phyloP scores from a whole-genome alignment of 2,329 filamentous ascomycete genomes.

The Botrytis pseudocinerea region DNA sequence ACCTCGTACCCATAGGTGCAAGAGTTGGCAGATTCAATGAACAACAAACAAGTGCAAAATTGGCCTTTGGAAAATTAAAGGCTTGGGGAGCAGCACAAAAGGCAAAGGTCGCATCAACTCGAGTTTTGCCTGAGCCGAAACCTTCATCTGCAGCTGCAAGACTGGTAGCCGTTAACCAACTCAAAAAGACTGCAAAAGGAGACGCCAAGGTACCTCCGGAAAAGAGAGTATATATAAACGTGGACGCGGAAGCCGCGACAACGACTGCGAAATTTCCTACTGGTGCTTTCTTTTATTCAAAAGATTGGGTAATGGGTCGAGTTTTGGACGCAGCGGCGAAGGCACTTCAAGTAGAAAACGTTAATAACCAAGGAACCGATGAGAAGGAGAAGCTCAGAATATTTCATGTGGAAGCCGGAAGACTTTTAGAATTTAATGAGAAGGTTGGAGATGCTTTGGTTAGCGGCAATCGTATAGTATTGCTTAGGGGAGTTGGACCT shows the following conservation, averaged over 20 bases:
- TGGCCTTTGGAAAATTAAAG: constrained; percentile 74
- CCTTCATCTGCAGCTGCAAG: constrained; percentile 64
- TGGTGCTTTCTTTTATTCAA: constrained; percentile 76
- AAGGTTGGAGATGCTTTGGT: constrained; percentile 73
- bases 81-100: constrained; percentile 79
- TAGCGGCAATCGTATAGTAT: constrained; percentile 85
- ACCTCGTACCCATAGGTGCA: constrained; percentile 63
- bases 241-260: constrained; percentile 87
- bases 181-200: constrained; percentile 89
- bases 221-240: constrained; percentile 85
- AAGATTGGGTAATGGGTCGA: constrained; percentile 87
- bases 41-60: constrained; percentile 63
- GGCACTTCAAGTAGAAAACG: constrained; percentile 75
- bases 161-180: constrained; percentile 67
- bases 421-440: constrained; percentile 83
- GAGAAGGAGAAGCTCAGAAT: constrained; percentile 81
- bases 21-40: constrained; percentile 47
- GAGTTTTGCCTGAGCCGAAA: constrained; percentile 62
- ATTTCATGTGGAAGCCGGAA: constrained; percentile 89
- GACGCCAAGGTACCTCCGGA: constrained; percentile 78
- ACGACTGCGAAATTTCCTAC: constrained; percentile 80
- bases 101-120: constrained; percentile 46
- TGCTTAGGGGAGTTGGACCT: constrained; percentile 83
- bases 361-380: constrained; percentile 75
- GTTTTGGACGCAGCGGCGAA: constrained; percentile 77